Conservation (phyloP, 2,329 filamentous ascomycete genomes). For the Samsoniella hepiali region DNA sequence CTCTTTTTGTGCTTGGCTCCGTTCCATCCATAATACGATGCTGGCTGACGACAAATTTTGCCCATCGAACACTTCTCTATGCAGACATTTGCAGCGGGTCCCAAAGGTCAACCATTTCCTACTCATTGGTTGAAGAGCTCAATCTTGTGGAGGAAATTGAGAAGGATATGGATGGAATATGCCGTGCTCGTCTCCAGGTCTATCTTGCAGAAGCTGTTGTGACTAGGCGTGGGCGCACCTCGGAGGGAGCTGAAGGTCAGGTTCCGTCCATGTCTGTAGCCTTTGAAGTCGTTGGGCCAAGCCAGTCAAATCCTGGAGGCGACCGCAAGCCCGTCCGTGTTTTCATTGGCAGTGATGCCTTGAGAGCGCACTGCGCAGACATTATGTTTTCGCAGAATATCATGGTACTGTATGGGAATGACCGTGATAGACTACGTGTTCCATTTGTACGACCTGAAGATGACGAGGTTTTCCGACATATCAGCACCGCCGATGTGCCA, state of each 20-base stretch:
- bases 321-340: slow-evolving; percentile 69
- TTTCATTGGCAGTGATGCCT: slow-evolving; percentile 83
- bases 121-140: slow-evolving; percentile 70
- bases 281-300: slow-evolving; percentile 68
- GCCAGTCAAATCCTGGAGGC: slow-evolving; percentile 13
- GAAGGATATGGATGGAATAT: slow-evolving; percentile 61
- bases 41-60: slow-evolving; percentile 89
- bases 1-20: slow-evolving; percentile 79
- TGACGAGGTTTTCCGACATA: slow-evolving; percentile 72
- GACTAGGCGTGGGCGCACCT: slow-evolving; percentile 69
- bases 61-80: slow-evolving; percentile 83
- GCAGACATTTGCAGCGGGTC: slow-evolving; percentile 91
- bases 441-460: slow-evolving; percentile 92
- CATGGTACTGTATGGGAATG: slow-evolving; percentile 81
- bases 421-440: slow-evolving; percentile 81
- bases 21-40: slow-evolving; percentile 94
- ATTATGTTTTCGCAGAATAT: slow-evolving; percentile 89
- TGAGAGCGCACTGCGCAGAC: slow-evolving; percentile 84
- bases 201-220: slow-evolving; percentile 91
- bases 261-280: slow-evolving; percentile 77
- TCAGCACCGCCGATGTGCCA: slow-evolving; percentile 60
- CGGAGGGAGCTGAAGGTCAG: slow-evolving; percentile 62
- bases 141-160: slow-evolving; percentile 65
- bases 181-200: slow-evolving; percentile 72
- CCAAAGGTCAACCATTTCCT: slow-evolving; percentile 78